Evolutionary conservation across 169 alveolate species (phyloP).

Genomic region (Cryptosporidium tyzzeri): DNA sequence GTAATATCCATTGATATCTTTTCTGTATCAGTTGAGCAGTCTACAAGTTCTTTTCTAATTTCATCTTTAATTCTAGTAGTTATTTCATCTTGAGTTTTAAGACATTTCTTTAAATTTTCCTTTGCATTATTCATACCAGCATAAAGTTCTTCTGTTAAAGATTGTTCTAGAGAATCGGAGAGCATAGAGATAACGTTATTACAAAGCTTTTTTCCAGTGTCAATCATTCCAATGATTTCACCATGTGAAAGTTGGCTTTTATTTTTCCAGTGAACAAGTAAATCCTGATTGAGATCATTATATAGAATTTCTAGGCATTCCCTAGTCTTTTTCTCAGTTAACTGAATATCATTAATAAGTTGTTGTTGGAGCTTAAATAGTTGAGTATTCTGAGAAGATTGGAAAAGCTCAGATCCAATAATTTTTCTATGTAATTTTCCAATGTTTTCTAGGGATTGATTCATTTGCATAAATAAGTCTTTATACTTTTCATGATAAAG

Average conservation of each 20-base stretch:
- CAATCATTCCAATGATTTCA: conserved; percentile 35
- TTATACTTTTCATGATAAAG: conserved; percentile 48
- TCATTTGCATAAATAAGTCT: conserved; percentile 17
- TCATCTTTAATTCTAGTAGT: conserved; percentile 19
- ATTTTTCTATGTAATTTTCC: conserved; percentile 55
- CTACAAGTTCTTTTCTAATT: conserved; percentile 3
- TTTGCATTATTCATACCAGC: conserved; percentile 30
- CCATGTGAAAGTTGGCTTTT: conserved; percentile 24
- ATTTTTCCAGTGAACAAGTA: conserved; percentile 27
- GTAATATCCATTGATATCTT: neutral
- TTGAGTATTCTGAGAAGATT: conserved; percentile 20
- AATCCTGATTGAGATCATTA: conserved; percentile 32
- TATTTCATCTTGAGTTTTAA: neutral
- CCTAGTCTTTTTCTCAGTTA: neutral
- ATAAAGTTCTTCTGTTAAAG: conserved; percentile 25
- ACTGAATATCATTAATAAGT: conserved; percentile 3
- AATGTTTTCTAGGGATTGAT: conserved; percentile 34
- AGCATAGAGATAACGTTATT: conserved; percentile 17
- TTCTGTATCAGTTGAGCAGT: conserved; percentile 11
- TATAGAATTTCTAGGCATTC: conserved; percentile 4
- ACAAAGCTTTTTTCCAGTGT: conserved; percentile 54
- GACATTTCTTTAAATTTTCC: conserved; percentile 7
- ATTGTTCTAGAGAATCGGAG: conserved; percentile 39
- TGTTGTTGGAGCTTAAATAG: conserved; percentile 23
- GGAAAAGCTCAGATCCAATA: conserved; percentile 28